These are phyloP conservation scores for Pharus latifolius DNA, from an alignment of 176 grass and related monocot genomes.

Conservation along the genomic window DNA sequence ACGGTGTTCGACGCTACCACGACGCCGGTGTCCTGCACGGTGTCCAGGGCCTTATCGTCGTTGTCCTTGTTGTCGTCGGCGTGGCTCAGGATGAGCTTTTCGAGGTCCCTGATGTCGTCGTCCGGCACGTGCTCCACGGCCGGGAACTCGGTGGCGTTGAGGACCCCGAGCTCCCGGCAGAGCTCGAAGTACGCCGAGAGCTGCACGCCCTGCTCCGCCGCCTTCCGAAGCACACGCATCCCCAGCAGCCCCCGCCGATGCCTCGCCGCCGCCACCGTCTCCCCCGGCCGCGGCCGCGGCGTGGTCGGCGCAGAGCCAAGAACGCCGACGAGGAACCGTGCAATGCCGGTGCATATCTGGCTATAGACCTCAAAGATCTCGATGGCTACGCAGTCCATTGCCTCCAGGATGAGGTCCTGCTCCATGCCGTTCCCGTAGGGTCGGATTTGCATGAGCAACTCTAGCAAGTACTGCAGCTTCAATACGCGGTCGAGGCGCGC, in stretches of 20 bases:
- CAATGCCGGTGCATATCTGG: conserved; percentile 70
- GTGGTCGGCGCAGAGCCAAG: conserved; percentile 30
- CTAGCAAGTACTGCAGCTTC: conserved; percentile 59
- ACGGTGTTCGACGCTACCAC: conserved; percentile 23
- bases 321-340: conserved; percentile 48
- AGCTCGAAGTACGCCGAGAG: conserved; percentile 75
- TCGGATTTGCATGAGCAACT: conserved; percentile 72
- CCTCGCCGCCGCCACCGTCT: conserved; percentile 12
- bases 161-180: conserved; percentile 46
- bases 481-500: conserved; percentile 35
- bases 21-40: background rate
- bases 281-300: background rate
- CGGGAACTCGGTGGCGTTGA: conserved; percentile 58
- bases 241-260: conserved; percentile 35
- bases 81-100: conserved; percentile 56
- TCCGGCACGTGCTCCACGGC: conserved; percentile 60
- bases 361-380: conserved; percentile 97
- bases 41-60: conserved; percentile 17
- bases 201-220: conserved; percentile 41
- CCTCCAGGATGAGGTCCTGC: conserved; percentile 56
- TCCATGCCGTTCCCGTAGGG: conserved; percentile 77
- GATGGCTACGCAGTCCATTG: conserved; percentile 80
- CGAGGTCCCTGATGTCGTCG: conserved; percentile 69
- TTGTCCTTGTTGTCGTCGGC: conserved; percentile 11
- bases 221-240: conserved; percentile 56